Conservation (phyloP, 2,329 filamentous ascomycete genomes). For the Geosmithia putterillii region DNA sequence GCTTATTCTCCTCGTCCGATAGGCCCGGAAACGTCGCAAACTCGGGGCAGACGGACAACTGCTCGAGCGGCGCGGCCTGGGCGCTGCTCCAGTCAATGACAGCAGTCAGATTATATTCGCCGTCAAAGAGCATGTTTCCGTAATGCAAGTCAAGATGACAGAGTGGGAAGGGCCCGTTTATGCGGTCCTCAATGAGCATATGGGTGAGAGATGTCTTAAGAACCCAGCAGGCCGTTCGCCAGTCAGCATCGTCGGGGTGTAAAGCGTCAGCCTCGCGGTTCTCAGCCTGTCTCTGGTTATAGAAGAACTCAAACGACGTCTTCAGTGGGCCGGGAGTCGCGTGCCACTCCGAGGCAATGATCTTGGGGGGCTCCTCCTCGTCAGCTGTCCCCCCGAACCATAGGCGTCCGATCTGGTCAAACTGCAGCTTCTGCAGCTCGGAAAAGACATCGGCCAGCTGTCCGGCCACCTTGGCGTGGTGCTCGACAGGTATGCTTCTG, state of each 20-base stretch:
- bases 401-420: not conserved
- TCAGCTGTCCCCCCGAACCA: not conserved
- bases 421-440: not conserved
- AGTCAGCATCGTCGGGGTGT: conserved; percentile 13
- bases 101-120: not conserved
- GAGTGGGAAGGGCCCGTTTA: conserved; percentile 20
- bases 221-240: conserved; percentile 17
- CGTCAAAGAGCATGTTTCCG: conserved; percentile 10
- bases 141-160: conserved; percentile 20
- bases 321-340: conserved; percentile 10
- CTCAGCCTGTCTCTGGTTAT: conserved; percentile 9
- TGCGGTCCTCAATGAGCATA: conserved; percentile 4
- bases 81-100: conserved; percentile 11
- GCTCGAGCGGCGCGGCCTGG: conserved; percentile 19
- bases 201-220: conserved; percentile 14
- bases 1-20: conserved; percentile 13
- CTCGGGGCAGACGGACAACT: conserved; percentile 19
- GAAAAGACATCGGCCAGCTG: not conserved
- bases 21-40: conserved; percentile 14
- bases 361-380: conserved; percentile 5
- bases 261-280: conserved; percentile 9
- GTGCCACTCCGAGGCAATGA: conserved; percentile 11
- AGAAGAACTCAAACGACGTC: conserved; percentile 17
- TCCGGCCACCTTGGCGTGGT: not conserved
- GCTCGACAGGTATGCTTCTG: not conserved